Base-by-base conservation (phyloP, 371 early-diverging fungal genomes). In the Mortierella sp. region DNA sequence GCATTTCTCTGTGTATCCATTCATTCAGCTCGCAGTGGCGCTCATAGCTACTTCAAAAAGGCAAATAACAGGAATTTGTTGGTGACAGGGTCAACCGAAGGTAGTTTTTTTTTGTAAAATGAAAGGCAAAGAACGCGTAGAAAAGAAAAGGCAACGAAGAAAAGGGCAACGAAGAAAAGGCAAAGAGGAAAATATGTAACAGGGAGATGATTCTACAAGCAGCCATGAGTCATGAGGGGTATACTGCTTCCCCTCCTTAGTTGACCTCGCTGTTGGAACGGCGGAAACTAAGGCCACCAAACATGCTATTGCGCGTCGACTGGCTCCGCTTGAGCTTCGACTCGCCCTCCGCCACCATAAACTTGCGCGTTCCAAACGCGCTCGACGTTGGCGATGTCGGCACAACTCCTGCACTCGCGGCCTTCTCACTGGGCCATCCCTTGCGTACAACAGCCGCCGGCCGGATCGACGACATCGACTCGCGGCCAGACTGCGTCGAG, bases 351-450 rank as follows among this genome's bases (percentile, higher is more conserved):
- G 85, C 77, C 26, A 86, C 86, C 77, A 72, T 74, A 46, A 86
- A 86, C 78, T 86, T 86, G 82, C 86, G 86, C 5, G 86, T 81
- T 16, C 86, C 86, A 75, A 57, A 79, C 21, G 50, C 21, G 16
- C 59, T 74, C 31, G 76, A 72, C 31, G 74, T 73, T 1, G 82
- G 82, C 10, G 80, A 69, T n/a, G 74, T 82, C 9, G 86, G 86
- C 3, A 86, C 86, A 21, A 86, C 86, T 24, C 86, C 86, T 8
- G 80, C 86, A 69, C 51, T 86, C 19, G 86, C 86, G 1, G 86
- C 86, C 80, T 86, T 86, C 78, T 86, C 86, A 48, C 86, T 86
- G 31, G 86, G 86, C 86, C 86, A 86, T 5, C 86, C 86, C 76
- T 86, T 86, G 1, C 86, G 76, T 3, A 86, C 86, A 79, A 79